Conservation (phyloP, 169 alveolate genomes). For the Fabrea salina region DNA sequence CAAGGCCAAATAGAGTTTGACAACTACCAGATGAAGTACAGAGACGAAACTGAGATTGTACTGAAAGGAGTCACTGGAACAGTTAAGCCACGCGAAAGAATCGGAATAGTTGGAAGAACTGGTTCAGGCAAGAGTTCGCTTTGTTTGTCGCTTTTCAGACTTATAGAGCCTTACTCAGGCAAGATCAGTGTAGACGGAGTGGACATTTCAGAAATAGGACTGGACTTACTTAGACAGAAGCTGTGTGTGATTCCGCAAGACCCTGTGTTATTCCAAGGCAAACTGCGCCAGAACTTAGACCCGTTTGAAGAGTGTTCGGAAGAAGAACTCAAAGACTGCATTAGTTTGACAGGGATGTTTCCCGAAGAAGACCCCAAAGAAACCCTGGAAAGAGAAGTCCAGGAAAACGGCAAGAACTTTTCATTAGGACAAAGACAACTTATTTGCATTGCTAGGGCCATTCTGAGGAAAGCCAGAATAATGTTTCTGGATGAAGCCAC, state of each 20-base stretch:
- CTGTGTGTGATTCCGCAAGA: slow-evolving; percentile 70
- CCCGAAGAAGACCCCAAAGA: slow-evolving; percentile 36
- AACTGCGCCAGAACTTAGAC: slow-evolving; percentile 72
- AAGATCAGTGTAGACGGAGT: slow-evolving; percentile 71
- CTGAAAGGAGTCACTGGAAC: slow-evolving; percentile 52
- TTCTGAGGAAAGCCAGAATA: slow-evolving; percentile 67
- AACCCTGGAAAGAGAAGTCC: slow-evolving; percentile 23
- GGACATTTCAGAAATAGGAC: slow-evolving; percentile 52
- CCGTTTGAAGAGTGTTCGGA: slow-evolving; percentile 56
- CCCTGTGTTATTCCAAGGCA: slow-evolving; percentile 70
- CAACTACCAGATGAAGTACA: slow-evolving; percentile 58
- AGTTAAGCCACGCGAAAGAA: slow-evolving; percentile 60
- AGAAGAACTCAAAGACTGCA: slow-evolving; percentile 38
- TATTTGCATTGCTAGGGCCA: slow-evolving; percentile 79
- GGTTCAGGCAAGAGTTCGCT: slow-evolving; percentile 85
- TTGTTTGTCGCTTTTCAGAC: slow-evolving; percentile 54
- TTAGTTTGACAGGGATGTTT: slow-evolving; percentile 42
- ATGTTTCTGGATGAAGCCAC: slow-evolving; percentile 86
- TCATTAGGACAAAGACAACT: slow-evolving; percentile 80
- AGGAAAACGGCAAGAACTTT: slow-evolving; percentile 69
- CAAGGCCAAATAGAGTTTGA: slow-evolving; percentile 35
- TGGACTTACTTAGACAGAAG: slow-evolving; percentile 39
- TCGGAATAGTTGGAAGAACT: slow-evolving; percentile 86
- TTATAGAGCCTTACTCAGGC: slow-evolving; percentile 78
- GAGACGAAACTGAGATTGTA: slow-evolving; percentile 54